Evolutionary conservation across 108 stramenopile genomes (phyloP), one percentile per base, ranked within the genome.

Genomic region (Schizochytrium sp.): DNA sequence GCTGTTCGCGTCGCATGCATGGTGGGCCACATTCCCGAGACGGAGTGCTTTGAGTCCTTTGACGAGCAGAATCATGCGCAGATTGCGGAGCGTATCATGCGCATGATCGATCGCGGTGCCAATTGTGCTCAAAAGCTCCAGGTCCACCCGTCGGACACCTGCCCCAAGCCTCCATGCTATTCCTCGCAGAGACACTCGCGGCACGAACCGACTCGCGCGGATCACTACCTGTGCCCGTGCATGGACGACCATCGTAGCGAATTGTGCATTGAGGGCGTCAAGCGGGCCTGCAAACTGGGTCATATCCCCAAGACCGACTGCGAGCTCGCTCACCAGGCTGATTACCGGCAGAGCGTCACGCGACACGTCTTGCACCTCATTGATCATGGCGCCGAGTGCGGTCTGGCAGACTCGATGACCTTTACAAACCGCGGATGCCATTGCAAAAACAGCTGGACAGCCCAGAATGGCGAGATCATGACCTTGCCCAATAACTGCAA

Each of bases 1-100:
- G 76, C 76, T 53, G 76, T 83, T 0, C 76, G 76, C 51, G 76
- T 83, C 16, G 76, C 76, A 6, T 83, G 76, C 76, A 83, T 83
- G 76, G 76, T 83, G 16, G 76, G 76, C 4, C 76, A 83, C 76
- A 83, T 83, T 28, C 76, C 76, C 28, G 76, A 83, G 28, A 53
- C 76, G 10, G 76, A 83, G 48, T 83, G 76, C 28, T 83, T 83
- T 34, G 76, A 21, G n/a, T 83, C 76, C 19, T 83, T 83, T 34
- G 76, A 83, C 23, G 76, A 83, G 6, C 48, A 47, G 18, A 53
- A 83, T 23, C 76, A 83, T 34, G 76, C 76, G 10, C 45, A 53
- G 76, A 83, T 83, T 34, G 51, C 28, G 0, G 51, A 83, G 10
- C 76, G 51, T 23, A 83, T 83, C 51, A 47, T 83, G 51, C 76